Evolutionary conservation across 768 basidiomycete genomes (phyloP), one percentile per base, ranked within the genome.

Genomic region (Psilocybe subaeruginosa): DNA sequence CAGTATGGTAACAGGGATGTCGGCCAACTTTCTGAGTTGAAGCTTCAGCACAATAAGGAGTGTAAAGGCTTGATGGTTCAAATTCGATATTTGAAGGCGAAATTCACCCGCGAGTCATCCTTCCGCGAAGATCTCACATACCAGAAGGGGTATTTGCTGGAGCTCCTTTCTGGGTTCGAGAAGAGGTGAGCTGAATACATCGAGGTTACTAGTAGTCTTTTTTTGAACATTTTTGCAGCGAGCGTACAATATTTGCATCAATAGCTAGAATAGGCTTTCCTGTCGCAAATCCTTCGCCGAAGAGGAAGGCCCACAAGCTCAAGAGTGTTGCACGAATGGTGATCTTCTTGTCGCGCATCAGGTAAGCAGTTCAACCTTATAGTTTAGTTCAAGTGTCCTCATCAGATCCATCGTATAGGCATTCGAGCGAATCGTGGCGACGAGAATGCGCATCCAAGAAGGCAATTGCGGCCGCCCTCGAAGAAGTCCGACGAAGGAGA

Each of bases 21-120:
- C 4, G 69, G 66, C 14, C 83, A 87, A 68, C 64, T 93, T 4
- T 78, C 79, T 2, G 76, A 78, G 11, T 68, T 92, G 64, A 87
- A 82, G 64, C 66, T 76, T 2, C 88, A 86, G 72, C 93, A 95
- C 70, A 92, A 91, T 64, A 85, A 86, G 63, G 95, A 98, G 71
- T 91, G 91, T 78, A 95, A 95, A 70, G 93, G 94, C 8, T 78
- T 98, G 17, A 87, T 99, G 52, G 85, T 93, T 7, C 94, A 97
- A 73, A 94, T 97, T 60, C 84, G 82, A 45, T 98, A 97, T 74
- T 81, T 99, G 66, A 97, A 99, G 73, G 90, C 91, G 57, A 94
- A 93, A 70, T 96, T 89, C 74, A 90, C 86, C 2, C 84, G 97
- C 27, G 97, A 99, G 76, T 85, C 88, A 8, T 80, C 82, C 0